Evolutionary conservation across 2,329 filamentous ascomycete genomes (phyloP), one percentile per base, ranked within the genome.

Genomic region (Xylariales sp.): DNA sequence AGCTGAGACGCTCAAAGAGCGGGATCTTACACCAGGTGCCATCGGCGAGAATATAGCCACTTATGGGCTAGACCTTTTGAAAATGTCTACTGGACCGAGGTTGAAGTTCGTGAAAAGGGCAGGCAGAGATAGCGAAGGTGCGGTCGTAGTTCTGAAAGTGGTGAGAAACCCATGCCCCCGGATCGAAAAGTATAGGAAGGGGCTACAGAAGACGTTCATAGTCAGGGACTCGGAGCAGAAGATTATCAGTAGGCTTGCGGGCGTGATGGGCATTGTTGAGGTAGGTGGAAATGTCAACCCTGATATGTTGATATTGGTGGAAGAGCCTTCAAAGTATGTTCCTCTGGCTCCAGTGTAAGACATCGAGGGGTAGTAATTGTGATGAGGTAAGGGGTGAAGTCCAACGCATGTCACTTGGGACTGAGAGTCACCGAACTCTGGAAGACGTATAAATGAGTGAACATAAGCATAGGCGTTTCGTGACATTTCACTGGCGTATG

Each of bases 31-130:
- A n/a, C 35, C 35, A 15, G 35, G 35, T 19, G 19, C 12, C 12
- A 38, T 38, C n/a, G 35, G 35, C 12, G 35, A 38, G 21, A 38
- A 38, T 21, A 16, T 38, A 10, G 35, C 22, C 18, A 38, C 35
- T 12, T 5, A 14, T 12, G 35, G 35, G 9, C n/a, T 38, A 12
- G 11, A 27, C 9, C 35, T 38, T 18, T 21, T 38, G 22, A 12
- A 25, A 8, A 12, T 38, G 21, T 18, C 35, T 8, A 27, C 35
- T n/a, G 35, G 29, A 14, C 9, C 29, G 29, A 32, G 14, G 29
- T 16, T 32, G 14, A 9, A 14, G 29, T 32, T 32, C 15, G 29
- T 32, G 15, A 15, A 10, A 7, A 14, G 29, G 8, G 29, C 9
- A 8, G 29, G 29, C 9, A 18, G 19, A 14, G 29, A 32, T 7